phyloP scores from a whole-genome alignment of 1,284 basidiomycete genomes.

The Irpex sp. region DNA sequence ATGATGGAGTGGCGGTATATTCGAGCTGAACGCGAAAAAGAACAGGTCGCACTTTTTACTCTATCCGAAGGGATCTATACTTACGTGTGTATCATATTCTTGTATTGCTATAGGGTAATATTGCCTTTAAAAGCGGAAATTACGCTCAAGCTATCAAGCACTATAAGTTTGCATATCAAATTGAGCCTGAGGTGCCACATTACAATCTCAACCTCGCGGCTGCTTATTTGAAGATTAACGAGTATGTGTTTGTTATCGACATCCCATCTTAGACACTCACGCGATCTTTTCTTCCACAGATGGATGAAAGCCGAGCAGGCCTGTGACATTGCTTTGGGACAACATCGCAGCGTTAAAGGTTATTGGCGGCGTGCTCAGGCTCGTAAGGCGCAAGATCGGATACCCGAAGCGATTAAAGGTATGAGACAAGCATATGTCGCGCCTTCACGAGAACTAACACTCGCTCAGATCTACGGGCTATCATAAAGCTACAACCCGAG shows the following conservation, averaged over 20 bases:
- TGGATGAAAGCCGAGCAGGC: conserved; percentile 77
- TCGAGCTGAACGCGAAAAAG: conserved; percentile 74
- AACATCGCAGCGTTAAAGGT: conserved; percentile 74
- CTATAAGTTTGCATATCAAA: conserved; percentile 64
- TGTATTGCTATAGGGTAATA: conserved; percentile 59
- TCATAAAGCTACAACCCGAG: conserved; percentile 65
- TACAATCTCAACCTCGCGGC: conserved; percentile 80
- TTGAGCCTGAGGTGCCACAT: conserved; percentile 76
- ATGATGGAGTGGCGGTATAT: conserved; percentile 78
- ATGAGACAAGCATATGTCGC: conserved; percentile 5
- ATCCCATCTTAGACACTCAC: not conserved
- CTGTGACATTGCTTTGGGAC: conserved; percentile 65
- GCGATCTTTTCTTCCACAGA: conserved; percentile 38
- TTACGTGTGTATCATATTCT: not conserved
- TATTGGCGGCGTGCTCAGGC: conserved; percentile 74
- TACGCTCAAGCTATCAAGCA: conserved; percentile 60
- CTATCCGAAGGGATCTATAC: conserved; percentile 2
- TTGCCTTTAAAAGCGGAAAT: conserved; percentile 67
- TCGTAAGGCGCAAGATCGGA: conserved; percentile 61
- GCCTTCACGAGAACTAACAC: not conserved
- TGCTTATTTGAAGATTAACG: conserved; percentile 69
- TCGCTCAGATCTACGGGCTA: conserved; percentile 60
- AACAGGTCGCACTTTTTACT: conserved; percentile 50
- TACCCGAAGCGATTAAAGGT: conserved; percentile 74
- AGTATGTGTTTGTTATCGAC: conserved; percentile 48